Base-by-base conservation (phyloP, 805 yeast genomes). In the Yarrowia alimentaria region DNA sequence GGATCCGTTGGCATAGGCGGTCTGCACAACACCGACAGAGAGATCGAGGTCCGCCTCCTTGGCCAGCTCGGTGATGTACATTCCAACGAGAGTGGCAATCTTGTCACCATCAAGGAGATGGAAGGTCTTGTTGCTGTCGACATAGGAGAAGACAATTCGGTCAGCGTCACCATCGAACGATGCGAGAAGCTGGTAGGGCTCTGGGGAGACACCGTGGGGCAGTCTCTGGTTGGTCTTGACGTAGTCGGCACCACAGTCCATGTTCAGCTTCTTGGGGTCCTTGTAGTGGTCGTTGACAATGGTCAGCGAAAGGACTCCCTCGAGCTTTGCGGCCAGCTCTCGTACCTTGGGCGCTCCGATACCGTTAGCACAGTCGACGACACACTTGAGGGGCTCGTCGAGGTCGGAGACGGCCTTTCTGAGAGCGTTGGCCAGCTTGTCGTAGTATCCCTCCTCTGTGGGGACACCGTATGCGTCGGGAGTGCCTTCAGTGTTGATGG, bases 91-190 rank as follows among this genome's bases (percentile, higher is more conserved):
- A 0, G 96, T 83, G 2, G 97, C 83, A 55, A 91, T 85, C 67
- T 87, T 89, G 67, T 93, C 99, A 56, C 99, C 99, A 61, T 93
- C 99, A 51, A 93, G 62, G 49, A 71, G 60, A 24, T 60, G 61
- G 61, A 67, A 72, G 25, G 47, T 28, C 58, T 47, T 54, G 53
- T 62, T 60, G 30, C 59, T 63, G 33, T 66, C 68, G 7, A 60
- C 57, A 53, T 66, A 75, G 57, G 69, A 93, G 62, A 87, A 86
- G 17, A 93, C 86, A 45, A 93, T 82, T 60, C 99, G 75, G 65
- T 93, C 99, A 4, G 99, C 98, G 65, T 93, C 99, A 45, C 99
- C 99, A 64, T 93, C 99, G 62, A 88, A 89, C 1, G 95, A 86
- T 6, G 94, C 83, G 60, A 79, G 83, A 47, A 90, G 68, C 53